Evolutionary conservation across 176 grass and related monocot species (phyloP).

Genomic region (Hyparrhenia diplandra): DNA sequence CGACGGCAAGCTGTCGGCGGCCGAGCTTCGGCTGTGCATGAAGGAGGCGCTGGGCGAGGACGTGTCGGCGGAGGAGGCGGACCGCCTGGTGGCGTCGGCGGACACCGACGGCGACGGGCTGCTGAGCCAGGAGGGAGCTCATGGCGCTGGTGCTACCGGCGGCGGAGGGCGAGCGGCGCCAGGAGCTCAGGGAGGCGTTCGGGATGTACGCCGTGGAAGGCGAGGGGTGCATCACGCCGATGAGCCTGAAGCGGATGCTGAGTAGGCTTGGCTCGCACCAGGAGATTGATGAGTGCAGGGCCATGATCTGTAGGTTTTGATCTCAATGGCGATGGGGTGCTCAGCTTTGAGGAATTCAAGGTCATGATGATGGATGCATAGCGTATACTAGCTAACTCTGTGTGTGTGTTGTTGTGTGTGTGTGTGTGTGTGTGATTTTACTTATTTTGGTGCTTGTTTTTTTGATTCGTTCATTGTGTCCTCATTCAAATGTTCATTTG

Average conservation of each 20-base stretch:
- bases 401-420: too few relatives aligned
- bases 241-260: slow-evolving; percentile 31
- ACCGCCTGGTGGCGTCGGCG: not conserved
- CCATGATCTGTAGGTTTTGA: slow-evolving; percentile 22
- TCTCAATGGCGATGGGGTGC: slow-evolving; percentile 26
- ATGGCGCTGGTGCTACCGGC: not conserved
- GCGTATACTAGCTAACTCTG: not conserved
- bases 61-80: not conserved
- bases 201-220: slow-evolving; percentile 33
- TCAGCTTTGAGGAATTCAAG: slow-evolving; percentile 37
- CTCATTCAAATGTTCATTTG: too few relatives aligned
- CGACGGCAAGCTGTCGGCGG: slow-evolving; percentile 16
- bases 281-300: slow-evolving; percentile 18
- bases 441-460: too few relatives aligned
- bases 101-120: slow-evolving; percentile 10
- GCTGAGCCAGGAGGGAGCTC: slow-evolving; percentile 2
- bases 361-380: slow-evolving; percentile 39
- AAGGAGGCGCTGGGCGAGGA: slow-evolving; percentile 12
- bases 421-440: too few relatives aligned
- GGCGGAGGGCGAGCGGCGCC: not conserved
- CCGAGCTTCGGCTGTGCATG: slow-evolving; percentile 11
- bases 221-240: slow-evolving; percentile 29
- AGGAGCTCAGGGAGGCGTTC: slow-evolving; percentile 17
- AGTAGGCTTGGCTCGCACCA: slow-evolving; percentile 13
- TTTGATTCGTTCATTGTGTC: too few relatives aligned